Percentiles rank a stretch among this genome's conserved stretches.
phyloP scores from a whole-genome alignment of 2,329 filamentous ascomycete species.

The Zymoseptoria tritici region DNA sequence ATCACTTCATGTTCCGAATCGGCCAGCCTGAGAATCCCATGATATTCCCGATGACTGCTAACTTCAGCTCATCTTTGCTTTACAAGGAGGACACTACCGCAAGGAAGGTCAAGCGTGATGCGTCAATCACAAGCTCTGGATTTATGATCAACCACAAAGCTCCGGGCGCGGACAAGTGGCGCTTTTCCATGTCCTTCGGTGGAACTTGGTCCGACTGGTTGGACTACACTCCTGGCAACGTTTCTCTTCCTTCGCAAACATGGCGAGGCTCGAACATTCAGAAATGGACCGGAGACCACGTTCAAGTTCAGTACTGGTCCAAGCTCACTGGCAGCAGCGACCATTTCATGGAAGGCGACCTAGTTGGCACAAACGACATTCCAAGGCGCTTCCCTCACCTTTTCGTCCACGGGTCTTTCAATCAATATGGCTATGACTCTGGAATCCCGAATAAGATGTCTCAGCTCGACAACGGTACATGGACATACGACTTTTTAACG shows the following conservation, averaged over 20 bases:
- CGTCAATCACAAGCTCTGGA: constrained; percentile 30
- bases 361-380: constrained; percentile 34
- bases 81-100: constrained; percentile 31
- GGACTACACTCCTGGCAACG: constrained; percentile 47
- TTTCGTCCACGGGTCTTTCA: constrained; percentile 55
- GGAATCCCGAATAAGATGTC: constrained; percentile 49
- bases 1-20: constrained; percentile 56
- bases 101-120: constrained; percentile 18
- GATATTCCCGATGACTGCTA: constrained; percentile 48
- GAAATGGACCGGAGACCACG: constrained; percentile 54
- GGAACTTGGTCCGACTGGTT: constrained; percentile 53
- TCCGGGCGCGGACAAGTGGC: constrained; percentile 54
- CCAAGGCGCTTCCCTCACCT: constrained; percentile 53
- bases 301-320: constrained; percentile 58
- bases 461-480: constrained; percentile 43
- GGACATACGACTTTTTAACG: constrained; percentile 54
- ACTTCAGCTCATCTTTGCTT: constrained; percentile 52
- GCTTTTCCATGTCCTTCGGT: constrained; percentile 56
- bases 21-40: constrained; percentile 53
- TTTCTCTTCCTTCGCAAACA: constrained; percentile 39
- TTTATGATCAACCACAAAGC: constrained; percentile 52
- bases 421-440: constrained; percentile 57
- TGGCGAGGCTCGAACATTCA: constrained; percentile 53
- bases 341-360: constrained; percentile 54
- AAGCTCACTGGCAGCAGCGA: constrained; percentile 51